Evolutionary conservation across 1,139 yeast genomes (phyloP).

Genomic region (Geotrichum histeridarum): DNA sequence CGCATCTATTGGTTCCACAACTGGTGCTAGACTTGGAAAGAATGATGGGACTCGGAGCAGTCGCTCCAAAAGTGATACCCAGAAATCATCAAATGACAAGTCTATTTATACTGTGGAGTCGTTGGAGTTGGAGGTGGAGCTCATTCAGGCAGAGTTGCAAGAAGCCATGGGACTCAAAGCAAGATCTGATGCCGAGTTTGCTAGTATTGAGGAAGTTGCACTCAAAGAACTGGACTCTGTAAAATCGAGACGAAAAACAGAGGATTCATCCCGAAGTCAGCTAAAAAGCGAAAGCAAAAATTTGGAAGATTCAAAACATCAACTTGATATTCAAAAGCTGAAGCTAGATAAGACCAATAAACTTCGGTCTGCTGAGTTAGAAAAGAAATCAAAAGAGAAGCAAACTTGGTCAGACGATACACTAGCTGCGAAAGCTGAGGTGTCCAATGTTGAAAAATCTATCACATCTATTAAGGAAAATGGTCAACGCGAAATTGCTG

Average conservation of each 20-base stretch:
- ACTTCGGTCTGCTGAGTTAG: slow-evolving; percentile 25
- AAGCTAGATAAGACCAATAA: slow-evolving; percentile 31
- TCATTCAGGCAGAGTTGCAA: slow-evolving; percentile 47
- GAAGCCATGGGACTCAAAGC: slow-evolving; percentile 41
- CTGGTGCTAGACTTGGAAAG: neutral
- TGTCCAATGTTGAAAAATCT: slow-evolving; percentile 12
- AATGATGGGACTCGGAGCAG: neutral
- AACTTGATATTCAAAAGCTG: slow-evolving; percentile 35
- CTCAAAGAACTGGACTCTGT: slow-evolving; percentile 42
- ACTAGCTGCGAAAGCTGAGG: slow-evolving; percentile 18
- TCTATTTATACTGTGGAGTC: slow-evolving; percentile 43
- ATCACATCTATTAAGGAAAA: too few relatives aligned
- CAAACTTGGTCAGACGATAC: slow-evolving; percentile 23
- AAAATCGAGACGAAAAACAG: slow-evolving; percentile 43
- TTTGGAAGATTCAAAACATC: slow-evolving; percentile 43
- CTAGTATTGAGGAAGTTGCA: slow-evolving; percentile 36
- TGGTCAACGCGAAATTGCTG: neutral
- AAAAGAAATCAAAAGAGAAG: slow-evolving; percentile 21
- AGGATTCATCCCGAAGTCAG: slow-evolving; percentile 46
- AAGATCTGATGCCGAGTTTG: slow-evolving; percentile 41
- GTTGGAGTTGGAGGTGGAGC: slow-evolving; percentile 45
- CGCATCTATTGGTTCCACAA: neutral
- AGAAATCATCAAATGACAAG: neutral
- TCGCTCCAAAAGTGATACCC: neutral
- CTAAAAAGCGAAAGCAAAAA: slow-evolving; percentile 47